phyloP scores from a whole-genome alignment of 257 asterid species.

The Solanum peruvianum region DNA sequence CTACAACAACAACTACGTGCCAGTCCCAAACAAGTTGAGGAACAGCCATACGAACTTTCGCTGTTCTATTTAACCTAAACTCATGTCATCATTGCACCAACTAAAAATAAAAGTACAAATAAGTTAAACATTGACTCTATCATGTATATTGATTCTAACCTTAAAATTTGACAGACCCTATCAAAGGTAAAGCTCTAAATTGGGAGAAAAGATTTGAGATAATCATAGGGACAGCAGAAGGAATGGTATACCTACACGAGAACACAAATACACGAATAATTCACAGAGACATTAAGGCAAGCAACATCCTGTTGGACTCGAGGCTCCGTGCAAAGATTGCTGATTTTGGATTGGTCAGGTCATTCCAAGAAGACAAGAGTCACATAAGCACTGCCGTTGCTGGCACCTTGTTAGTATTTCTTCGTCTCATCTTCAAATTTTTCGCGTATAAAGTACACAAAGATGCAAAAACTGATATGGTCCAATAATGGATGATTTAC shows the following conservation, averaged over 20 bases:
- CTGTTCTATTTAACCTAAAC: no score
- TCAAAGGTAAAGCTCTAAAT: constrained; percentile 19
- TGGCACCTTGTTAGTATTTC: constrained; percentile 24
- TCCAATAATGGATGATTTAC: background rate
- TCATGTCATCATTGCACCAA: no score
- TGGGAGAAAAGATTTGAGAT: constrained; percentile 39
- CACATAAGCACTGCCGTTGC: constrained; percentile 39
- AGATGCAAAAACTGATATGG: background rate
- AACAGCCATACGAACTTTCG: no score
- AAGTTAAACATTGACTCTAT: no score
- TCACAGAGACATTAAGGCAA: constrained; percentile 31
- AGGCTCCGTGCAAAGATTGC: constrained; percentile 27
- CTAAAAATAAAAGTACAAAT: no score
- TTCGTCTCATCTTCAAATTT: background rate
- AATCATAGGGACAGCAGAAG: constrained; percentile 32
- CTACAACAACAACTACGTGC: no score
- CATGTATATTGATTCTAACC: no score
- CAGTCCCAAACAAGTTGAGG: no score
- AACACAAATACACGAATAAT: constrained; percentile 19
- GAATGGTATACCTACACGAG: constrained; percentile 35
- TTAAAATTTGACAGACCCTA: constrained; percentile 9
- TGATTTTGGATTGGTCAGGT: constrained; percentile 37
- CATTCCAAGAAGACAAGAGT: constrained; percentile 36
- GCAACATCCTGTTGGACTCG: constrained; percentile 31
- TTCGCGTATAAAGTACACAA: background rate